Base-by-base conservation (phyloP, 495 filamentous ascomycete species). In the Hyphodiscus hymeniophilus region DNA sequence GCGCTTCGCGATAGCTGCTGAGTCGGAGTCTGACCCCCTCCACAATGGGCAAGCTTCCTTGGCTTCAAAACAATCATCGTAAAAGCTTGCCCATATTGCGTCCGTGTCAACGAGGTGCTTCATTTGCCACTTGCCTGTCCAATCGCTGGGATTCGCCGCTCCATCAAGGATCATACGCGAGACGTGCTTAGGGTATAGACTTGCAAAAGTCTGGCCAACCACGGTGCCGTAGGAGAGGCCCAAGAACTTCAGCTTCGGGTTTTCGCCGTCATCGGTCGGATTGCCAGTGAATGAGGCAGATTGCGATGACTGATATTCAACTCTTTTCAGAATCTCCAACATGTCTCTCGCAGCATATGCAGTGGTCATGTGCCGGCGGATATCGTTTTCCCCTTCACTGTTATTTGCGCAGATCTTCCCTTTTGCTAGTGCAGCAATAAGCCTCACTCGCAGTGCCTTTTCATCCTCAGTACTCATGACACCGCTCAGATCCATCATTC, bases 201-300 rank as follows among this genome's bases (percentile, higher is more conserved):
- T 62, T 38, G 58, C 67, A 55, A 68, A 72, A 10, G 60, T 85
- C 63, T 74, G 63, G 0, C 79, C 81, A 3, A 84, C 71, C 2
- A 78, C 62, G 0, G 79, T 82, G 3, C 81, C 81, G 51, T 84
- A 85, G 7, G 76, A 80, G 8, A 81, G 69, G 11, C 82, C 73
- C 63, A 80, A 79, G 35, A 75, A 81, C 12, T 74, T 66, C 13
- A 82, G 41, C 26, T 44, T 44, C 15, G 16, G 26, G 11, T 13
- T 16, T n/a, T 1, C n/a, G 34, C n/a, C 18, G 12, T 20, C 34
- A 7, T 16, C 3, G 31, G 31, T 28, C 10, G 26, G 26, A 5
- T 10, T 4, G 26, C 26, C 26, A 28, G 4, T 28, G 2, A 15
- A 34, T 16, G 34, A 3, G 1, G 12, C 34, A 16, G n/a, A 17